These are phyloP conservation scores for Leccinum subrobustum DNA, from an alignment of 1,284 basidiomycete genomes.

Conservation along the genomic window DNA sequence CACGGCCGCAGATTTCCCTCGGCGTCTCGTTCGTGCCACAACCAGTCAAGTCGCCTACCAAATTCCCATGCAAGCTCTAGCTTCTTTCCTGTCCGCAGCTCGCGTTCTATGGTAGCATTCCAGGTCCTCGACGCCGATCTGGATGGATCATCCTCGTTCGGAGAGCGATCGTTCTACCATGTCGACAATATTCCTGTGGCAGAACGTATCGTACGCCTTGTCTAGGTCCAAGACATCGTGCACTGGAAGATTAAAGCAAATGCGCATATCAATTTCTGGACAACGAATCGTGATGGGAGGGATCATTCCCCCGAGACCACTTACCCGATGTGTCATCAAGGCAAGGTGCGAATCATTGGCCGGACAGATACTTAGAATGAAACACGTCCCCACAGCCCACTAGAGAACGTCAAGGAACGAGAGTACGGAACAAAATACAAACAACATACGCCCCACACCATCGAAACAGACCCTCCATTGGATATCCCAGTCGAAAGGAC, in stretches of 20 bases:
- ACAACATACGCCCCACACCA: slow-evolving; percentile 45
- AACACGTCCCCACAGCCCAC: slow-evolving; percentile 45
- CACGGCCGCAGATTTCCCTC: slow-evolving; percentile 63
- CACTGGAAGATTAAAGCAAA: slow-evolving; percentile 29
- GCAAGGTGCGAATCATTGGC: too few species aligned
- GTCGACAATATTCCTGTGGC: slow-evolving; percentile 55
- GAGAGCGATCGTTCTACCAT: slow-evolving; percentile 52
- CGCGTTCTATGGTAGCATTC: slow-evolving; percentile 55
- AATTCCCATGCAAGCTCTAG: slow-evolving; percentile 77
- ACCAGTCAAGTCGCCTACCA: slow-evolving; percentile 76
- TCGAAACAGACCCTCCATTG: slow-evolving; percentile 45
- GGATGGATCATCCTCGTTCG: slow-evolving; percentile 31
- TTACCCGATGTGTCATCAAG: slow-evolving; percentile 36
- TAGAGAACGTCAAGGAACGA: slow-evolving; percentile 3
- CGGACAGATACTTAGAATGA: slow-evolving; percentile 37
- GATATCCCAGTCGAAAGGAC: slow-evolving; percentile 42
- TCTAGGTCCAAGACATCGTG: slow-evolving; percentile 20
- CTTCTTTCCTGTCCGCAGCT: slow-evolving; percentile 51
- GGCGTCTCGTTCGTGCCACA: slow-evolving; percentile 68
- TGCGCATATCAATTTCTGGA: slow-evolving; percentile 40
- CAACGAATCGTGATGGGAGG: slow-evolving; percentile 38
- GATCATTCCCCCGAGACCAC: slow-evolving; percentile 56
- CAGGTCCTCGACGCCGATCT: slow-evolving; percentile 45
- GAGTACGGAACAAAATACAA: background rate
- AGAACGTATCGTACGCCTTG: slow-evolving; percentile 49